phyloP scores from a whole-genome alignment of 176 grass and related monocot species.

The Echinochloa phyllopogon region DNA sequence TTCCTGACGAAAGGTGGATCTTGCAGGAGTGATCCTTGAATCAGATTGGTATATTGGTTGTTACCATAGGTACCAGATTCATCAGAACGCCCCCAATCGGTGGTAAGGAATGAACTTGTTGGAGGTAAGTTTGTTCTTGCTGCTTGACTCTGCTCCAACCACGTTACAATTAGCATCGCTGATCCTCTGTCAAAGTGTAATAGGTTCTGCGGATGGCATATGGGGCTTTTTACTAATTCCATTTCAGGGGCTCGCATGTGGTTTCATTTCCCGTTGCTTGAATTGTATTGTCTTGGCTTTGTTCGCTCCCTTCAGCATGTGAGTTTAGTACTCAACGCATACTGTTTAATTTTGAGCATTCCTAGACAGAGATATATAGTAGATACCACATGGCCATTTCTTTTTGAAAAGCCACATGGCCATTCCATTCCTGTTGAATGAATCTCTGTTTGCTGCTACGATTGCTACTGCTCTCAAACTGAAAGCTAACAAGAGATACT shows the following conservation, averaged over 20 bases:
- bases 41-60: not conserved
- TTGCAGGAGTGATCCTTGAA: not conserved
- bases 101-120: no score
- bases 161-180: not conserved
- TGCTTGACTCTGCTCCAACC: not conserved
- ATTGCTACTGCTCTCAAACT: not conserved
- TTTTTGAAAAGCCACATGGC: no score
- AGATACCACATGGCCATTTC: no score
- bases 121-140: not conserved
- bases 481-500: constrained; percentile 3
- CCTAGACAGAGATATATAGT: not conserved
- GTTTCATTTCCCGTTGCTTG: not conserved
- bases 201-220: not conserved
- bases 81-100: no score
- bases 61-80: not conserved
- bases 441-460: not conserved
- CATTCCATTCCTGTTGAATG: not conserved
- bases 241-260: not conserved
- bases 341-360: not conserved
- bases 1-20: not conserved
- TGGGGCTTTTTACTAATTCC: not conserved
- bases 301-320: not conserved
- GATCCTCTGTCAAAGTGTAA: not conserved
- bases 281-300: not conserved
- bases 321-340: not conserved